These are phyloP conservation scores for Pisolithus albus DNA, from an alignment of 768 basidiomycete species.

Conservation along the genomic window DNA sequence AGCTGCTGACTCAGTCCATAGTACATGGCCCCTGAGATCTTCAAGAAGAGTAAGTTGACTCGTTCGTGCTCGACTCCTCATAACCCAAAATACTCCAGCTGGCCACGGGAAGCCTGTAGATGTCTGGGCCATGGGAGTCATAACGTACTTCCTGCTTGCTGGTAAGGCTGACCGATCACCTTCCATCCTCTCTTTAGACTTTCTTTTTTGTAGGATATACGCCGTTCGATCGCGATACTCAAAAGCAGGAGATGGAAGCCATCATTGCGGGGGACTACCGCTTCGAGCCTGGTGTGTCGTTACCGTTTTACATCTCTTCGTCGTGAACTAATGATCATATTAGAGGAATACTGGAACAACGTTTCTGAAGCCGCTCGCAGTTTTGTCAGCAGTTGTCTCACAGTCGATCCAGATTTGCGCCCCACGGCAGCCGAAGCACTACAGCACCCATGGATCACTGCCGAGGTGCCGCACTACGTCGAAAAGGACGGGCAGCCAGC, in stretches of 20 bases:
- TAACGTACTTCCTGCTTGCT: constrained; percentile 92
- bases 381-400: constrained; percentile 80
- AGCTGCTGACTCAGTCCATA: constrained; percentile 20
- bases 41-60: constrained; percentile 65
- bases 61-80: not conserved
- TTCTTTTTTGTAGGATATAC: constrained; percentile 61
- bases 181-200: not conserved
- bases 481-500: constrained; percentile 50
- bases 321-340: constrained; percentile 3
- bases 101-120: constrained; percentile 96
- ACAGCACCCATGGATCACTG: constrained; percentile 62
- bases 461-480: constrained; percentile 64
- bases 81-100: constrained; percentile 33
- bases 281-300: constrained; percentile 59
- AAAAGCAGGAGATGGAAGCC: constrained; percentile 88
- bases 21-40: constrained; percentile 97
- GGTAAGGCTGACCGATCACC: constrained; percentile 25
- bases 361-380: constrained; percentile 78
- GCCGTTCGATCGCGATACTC: constrained; percentile 90
- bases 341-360: constrained; percentile 77
- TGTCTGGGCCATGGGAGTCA: constrained; percentile 97
- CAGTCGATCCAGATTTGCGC: constrained; percentile 71
- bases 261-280: constrained; percentile 91
- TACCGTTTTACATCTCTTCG: not conserved
- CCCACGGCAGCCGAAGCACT: constrained; percentile 74